Evolutionary conservation across 306 rosid genomes (phyloP), one percentile per base, ranked within the genome.

Genomic region (Prunus armeniaca): DNA sequence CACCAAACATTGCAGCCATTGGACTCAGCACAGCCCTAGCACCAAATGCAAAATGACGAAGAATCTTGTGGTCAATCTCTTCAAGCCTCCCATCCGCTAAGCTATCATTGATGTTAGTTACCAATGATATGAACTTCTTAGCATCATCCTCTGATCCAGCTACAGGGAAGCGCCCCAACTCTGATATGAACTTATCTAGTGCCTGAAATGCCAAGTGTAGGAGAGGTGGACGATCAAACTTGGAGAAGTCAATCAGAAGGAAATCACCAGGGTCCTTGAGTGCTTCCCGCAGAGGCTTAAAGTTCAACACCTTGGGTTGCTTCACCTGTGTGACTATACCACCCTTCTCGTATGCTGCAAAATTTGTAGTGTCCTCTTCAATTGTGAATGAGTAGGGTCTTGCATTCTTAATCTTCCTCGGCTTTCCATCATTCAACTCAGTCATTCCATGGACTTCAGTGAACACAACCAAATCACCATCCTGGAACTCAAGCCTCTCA

Each of bases 191-290:
- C 62, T 77, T 77, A 69, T 77, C 80, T 15, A 77, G 75, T 47
- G 75, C 80, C 51, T 57, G 80, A 77, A 77, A 77, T 9, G 80
- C 75, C 38, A 68, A 60, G 69, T 77, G 80, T 20, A 77, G 69
- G 50, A 77, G 63, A 77, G 80, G 80, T 77, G 80, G 80, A n/a
- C 80, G 68, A 77, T 77, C 80, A 77, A 77, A 77, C 75, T 77
- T 77, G 38, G 80, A 68, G 67, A 77, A 77, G 38, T 77, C 80
- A 28, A 49, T 77, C 27, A 77, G 69, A 77, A 77, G 80, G 34
- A 77, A 77, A 60, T 77, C 80, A 30, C 80, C 75, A 56, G 68
- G 80, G 46, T 77, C 75, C 60, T 77, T 57, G 10, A 77, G 66
- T n/a, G 80, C 80, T 47, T 77, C 80, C 60, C 51, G 32, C 51